These are phyloP conservation scores for Sporisorium iseilematis-ciliati DNA, from an alignment of 1,284 basidiomycete genomes.

Conservation along the genomic window DNA sequence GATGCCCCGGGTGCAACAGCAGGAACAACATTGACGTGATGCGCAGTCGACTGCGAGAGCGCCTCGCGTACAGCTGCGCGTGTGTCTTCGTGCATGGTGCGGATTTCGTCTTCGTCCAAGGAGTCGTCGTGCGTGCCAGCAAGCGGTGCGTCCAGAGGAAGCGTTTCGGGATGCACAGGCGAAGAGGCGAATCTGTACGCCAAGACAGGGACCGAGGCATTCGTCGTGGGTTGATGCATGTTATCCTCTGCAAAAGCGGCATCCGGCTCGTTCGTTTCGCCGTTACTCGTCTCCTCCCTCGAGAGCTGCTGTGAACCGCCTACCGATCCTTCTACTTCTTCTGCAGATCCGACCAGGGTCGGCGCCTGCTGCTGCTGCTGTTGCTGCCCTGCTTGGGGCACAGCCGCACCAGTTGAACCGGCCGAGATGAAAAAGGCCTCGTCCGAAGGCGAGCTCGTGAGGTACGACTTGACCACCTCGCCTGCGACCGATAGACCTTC, in stretches of 20 bases:
- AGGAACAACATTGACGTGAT: constrained; percentile 20
- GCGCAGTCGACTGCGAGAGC: constrained; percentile 36
- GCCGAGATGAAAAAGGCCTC: constrained; percentile 28
- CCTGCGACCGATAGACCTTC: constrained; percentile 22
- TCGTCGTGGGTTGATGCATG: background rate
- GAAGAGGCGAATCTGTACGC: constrained; percentile 28
- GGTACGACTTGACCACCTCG: constrained; percentile 31
- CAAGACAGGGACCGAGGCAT: constrained; percentile 7
- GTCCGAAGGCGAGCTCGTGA: constrained; percentile 31
- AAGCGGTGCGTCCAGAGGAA: constrained; percentile 6
- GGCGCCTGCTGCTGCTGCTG: background rate
- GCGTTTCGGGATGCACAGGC: constrained; percentile 11
- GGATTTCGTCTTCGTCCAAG: constrained; percentile 43
- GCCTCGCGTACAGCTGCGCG: constrained; percentile 45
- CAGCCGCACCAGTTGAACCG: background rate
- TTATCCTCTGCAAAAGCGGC: background rate
- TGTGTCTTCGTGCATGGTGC: constrained; percentile 45
- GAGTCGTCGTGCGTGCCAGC: constrained; percentile 31
- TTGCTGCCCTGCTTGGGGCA: background rate
- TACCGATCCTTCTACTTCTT: too few species aligned
- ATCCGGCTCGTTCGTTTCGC: background rate
- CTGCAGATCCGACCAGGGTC: background rate
- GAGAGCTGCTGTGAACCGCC: background rate
- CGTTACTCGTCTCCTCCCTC: background rate
- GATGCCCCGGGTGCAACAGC: constrained; percentile 3